phyloP scores from a whole-genome alignment of 2,329 filamentous ascomycete genomes.

The Aspergillus novofumigatus region DNA sequence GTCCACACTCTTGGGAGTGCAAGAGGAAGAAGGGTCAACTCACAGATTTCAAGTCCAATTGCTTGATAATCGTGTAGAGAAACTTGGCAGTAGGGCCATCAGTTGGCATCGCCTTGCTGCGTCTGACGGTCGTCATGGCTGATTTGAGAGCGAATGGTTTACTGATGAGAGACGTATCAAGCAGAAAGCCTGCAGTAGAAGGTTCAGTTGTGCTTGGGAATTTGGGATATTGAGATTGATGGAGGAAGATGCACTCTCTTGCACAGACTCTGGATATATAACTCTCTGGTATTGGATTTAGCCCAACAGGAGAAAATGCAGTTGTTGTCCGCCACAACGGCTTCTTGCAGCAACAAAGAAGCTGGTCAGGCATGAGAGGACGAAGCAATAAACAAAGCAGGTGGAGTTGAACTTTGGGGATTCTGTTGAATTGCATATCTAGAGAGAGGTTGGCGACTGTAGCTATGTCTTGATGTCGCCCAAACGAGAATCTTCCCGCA shows the following conservation, averaged over 20 bases:
- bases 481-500: background rate
- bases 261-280: constrained; percentile 15
- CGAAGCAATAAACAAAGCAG: background rate
- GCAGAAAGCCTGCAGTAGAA: background rate
- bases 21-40: constrained; percentile 16
- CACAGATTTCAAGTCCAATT: constrained; percentile 51
- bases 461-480: background rate
- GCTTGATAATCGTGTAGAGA: constrained; percentile 54
- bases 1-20: background rate
- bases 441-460: background rate
- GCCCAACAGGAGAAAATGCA: background rate
- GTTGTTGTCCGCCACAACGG: background rate
- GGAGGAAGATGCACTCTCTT: constrained; percentile 9
- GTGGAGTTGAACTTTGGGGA: background rate
- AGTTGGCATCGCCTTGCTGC: constrained; percentile 43
- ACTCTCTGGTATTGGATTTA: background rate
- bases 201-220: background rate
- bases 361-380: too few species aligned
- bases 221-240: constrained; percentile 3
- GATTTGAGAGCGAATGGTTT: background rate
- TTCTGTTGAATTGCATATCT: background rate
- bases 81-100: constrained; percentile 50
- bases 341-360: constrained; percentile 1
- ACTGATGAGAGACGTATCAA: background rate
- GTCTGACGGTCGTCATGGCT: constrained; percentile 33